Base-by-base conservation (phyloP, 495 filamentous ascomycete genomes). In the Penicillium antarcticum region DNA sequence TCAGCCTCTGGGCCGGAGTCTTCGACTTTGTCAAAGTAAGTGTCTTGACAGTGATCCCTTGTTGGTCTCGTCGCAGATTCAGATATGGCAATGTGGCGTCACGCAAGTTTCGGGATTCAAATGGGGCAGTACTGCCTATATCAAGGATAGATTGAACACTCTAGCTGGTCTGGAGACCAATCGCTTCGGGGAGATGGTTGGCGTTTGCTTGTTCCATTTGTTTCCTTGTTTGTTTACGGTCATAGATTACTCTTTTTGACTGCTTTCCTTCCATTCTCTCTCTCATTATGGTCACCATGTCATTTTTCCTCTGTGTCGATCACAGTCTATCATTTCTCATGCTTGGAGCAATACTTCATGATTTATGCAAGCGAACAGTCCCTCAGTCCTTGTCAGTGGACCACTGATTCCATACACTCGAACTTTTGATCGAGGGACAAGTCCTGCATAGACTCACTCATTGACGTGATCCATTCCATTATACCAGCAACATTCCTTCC, bases 1-100 rank as follows among this genome's bases (percentile, higher is more conserved):
- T 92, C 73, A 82, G 79, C 52, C 76, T 96, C 43, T 99, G 95
- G 95, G 84, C 88, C 24, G 86, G 89, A n/a, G 87, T 96, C 35
- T 78, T 87, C 55, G 82, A 84, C 45, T 94, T 95, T 59, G 59
- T 96, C 51, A 85, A 77, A 79, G 94, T 96, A 82, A 80, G 85
- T 73, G 40, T 68, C 29, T 36, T 68, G 8, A 51, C 52, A 31
- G 63, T 74, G 42, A 58, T 67, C 38, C 68, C 65, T 21, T 72
- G 68, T 57, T 62, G 58, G 52, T 51, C 55, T 60, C 58, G 50
- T 32, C 60, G 62, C 39, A 44, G 46, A 36, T 49, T 36, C 17
- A 48, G 61, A 49, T 51, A 55, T 51, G 46, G 53, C 48, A 53
- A 55, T 33, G 40, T 56, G 43, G 44, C 44, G 14, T 63, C 63